phyloP scores from a whole-genome alignment of 805 yeast species.

The Saturnispora ahearnii region DNA sequence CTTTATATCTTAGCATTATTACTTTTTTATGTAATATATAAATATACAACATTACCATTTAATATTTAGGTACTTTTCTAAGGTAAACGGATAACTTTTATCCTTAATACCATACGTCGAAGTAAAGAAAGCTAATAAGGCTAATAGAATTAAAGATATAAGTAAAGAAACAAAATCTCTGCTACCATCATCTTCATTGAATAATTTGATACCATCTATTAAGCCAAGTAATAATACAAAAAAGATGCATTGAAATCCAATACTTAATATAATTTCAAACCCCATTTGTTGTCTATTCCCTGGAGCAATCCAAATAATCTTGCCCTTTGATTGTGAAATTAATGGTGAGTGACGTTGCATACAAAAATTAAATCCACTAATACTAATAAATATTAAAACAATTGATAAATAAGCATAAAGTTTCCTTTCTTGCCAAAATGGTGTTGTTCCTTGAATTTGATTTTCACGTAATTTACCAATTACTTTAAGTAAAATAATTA shows the following conservation, averaged over 20 bases:
- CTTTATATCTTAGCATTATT: not conserved
- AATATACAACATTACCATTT: not conserved
- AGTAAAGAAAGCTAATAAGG: conserved; percentile 15
- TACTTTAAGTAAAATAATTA: conserved; percentile 8
- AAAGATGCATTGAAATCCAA: conserved; percentile 40
- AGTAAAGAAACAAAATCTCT: not conserved
- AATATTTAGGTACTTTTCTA: not conserved
- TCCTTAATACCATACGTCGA: conserved; percentile 40
- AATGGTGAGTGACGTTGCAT: conserved; percentile 55
- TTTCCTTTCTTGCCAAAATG: conserved; percentile 9
- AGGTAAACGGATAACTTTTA: conserved; percentile 37
- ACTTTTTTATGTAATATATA: not conserved
- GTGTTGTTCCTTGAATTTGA: not conserved
- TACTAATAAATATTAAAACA: conserved; percentile 33
- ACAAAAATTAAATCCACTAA: conserved; percentile 60
- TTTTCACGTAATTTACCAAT: conserved; percentile 1
- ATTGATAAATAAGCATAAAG: conserved; percentile 27
- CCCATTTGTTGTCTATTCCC: conserved; percentile 67
- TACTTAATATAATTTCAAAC: conserved; percentile 48
- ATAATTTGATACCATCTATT: conserved; percentile 18
- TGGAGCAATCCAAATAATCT: conserved; percentile 46
- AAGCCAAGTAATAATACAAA: conserved; percentile 34
- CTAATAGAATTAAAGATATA: conserved; percentile 3
- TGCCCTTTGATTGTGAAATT: conserved; percentile 40
- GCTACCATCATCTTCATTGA: not conserved